A percentile compares a stretch with the other conserved stretches of the same genome.
These are phyloP conservation scores for Sporothrix euskadiensis DNA, from an alignment of 2,329 filamentous ascomycete species.

Conservation along the genomic window DNA sequence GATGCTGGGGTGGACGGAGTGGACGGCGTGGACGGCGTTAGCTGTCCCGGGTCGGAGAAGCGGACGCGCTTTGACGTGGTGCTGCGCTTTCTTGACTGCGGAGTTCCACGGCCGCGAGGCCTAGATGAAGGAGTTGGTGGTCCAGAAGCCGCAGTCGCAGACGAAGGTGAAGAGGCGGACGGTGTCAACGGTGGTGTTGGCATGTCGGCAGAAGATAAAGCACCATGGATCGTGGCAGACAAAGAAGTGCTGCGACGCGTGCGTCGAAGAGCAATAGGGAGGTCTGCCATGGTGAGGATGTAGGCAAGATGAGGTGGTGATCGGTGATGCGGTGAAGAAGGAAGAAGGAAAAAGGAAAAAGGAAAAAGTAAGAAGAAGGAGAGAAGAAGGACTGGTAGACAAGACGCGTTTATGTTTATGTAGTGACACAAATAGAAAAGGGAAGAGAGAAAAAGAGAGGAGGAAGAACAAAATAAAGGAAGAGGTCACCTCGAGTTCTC, in stretches of 20 bases:
- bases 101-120: constrained; percentile 25
- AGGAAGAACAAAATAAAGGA: not conserved
- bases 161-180: constrained; percentile 31
- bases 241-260: constrained; percentile 48
- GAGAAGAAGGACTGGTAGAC: not conserved
- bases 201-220: not conserved
- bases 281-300: constrained; percentile 32
- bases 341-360: not conserved
- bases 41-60: constrained; percentile 57
- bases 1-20: constrained; percentile 28
- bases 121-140: not conserved
- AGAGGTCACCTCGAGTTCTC: not conserved
- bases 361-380: not conserved
- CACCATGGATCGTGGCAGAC: constrained; percentile 27
- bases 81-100: constrained; percentile 38
- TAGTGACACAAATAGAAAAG: not conserved
- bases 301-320: not conserved
- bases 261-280: constrained; percentile 59
- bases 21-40: constrained; percentile 33
- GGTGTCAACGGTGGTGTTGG: constrained; percentile 31
- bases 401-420: constrained; percentile 4
- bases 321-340: not conserved
- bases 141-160: not conserved
- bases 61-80: constrained; percentile 50
- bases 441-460: not conserved